A percentile compares a stretch with the other conserved stretches of the same genome.
These are phyloP conservation scores for Hibiscus tridactylites DNA, from an alignment of 345 rosid genomes.

Conservation along the genomic window DNA sequence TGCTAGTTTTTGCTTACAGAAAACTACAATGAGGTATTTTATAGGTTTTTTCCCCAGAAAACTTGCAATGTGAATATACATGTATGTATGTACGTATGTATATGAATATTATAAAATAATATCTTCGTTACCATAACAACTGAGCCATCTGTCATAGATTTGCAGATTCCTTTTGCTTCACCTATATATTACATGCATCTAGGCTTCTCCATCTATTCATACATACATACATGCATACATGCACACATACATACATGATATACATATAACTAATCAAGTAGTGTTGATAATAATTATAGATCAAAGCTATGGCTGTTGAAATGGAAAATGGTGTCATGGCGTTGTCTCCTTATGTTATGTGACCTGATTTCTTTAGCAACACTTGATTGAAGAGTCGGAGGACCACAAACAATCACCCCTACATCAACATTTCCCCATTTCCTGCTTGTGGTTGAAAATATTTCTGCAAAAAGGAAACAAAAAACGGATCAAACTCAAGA, in stretches of 20 bases:
- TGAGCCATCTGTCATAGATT: not conserved
- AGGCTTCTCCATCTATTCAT: not conserved
- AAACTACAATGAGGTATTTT: not conserved
- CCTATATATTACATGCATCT: not conserved
- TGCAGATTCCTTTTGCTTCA: not conserved
- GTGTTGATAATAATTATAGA: not conserved
- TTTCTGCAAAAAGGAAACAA: slow-evolving; percentile 33
- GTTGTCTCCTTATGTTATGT: slow-evolving; percentile 34
- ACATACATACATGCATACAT: not conserved
- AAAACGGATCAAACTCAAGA: not conserved
- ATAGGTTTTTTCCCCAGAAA: not conserved
- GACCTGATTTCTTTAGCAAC: slow-evolving; percentile 78
- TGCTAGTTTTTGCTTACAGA: not conserved
- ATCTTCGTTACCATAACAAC: not conserved
- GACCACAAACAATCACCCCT: slow-evolving; percentile 88
- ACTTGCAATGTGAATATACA: too few relatives aligned
- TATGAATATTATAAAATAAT: not conserved
- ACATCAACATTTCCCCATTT: slow-evolving; percentile 65
- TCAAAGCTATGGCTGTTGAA: not conserved
- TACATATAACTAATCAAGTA: not conserved
- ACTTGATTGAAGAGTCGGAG: slow-evolving; percentile 54
- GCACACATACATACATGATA: not conserved
- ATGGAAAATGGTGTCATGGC: slow-evolving; percentile 35
- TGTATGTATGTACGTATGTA: too few relatives aligned
- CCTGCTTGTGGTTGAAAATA: slow-evolving; percentile 38